Conservation (phyloP, 345 rosid species). For the Atalantia buxifolia region DNA sequence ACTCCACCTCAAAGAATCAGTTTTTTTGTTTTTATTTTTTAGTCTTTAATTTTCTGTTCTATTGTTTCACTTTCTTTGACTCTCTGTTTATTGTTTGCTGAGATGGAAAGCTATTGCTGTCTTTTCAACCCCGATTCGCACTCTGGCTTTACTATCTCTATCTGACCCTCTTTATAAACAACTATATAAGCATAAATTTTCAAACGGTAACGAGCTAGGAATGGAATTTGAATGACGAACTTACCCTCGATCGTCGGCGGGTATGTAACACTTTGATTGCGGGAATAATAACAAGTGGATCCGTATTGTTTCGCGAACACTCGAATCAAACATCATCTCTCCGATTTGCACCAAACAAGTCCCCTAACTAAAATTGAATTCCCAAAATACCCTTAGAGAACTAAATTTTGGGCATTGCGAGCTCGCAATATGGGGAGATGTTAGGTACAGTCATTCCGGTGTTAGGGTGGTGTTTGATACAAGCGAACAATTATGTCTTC, state of each 20-base stretch:
- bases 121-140: neutral
- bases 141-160: no score
- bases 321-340: no score
- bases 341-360: neutral
- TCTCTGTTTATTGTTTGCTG: neutral
- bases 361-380: neutral
- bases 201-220: neutral
- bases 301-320: neutral
- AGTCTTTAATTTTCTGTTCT: neutral
- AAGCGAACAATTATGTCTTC: neutral
- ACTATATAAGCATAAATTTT: neutral
- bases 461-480: neutral
- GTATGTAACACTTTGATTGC: no score
- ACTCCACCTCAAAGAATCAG: neutral
- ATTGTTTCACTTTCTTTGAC: no score
- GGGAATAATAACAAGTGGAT: neutral
- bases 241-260: neutral
- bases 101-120: neutral
- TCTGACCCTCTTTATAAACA: no score
- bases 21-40: no score
- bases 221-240: neutral
- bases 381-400: neutral
- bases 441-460: neutral
- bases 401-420: no score
- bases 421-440: no score